These are phyloP conservation scores for Botrytis tulipae DNA, from an alignment of 2,329 filamentous ascomycete genomes.

Conservation along the genomic window DNA sequence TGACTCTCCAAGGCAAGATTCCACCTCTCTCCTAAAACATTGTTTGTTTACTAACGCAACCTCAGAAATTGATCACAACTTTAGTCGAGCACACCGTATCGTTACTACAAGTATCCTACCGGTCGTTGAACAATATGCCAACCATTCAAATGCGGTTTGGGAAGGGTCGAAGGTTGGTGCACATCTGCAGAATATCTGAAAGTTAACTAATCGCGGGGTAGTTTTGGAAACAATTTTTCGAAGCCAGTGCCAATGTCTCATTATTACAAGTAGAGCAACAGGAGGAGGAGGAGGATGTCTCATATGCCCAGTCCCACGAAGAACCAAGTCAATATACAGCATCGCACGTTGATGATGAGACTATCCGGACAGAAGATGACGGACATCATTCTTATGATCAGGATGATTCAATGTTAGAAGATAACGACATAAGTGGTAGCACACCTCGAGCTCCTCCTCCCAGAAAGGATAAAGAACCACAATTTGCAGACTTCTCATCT, in stretches of 20 bases:
- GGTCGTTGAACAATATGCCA: conserved; percentile 90
- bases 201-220: conserved; percentile 42
- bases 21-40: background rate
- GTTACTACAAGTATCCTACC: conserved; percentile 92
- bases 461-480: conserved; percentile 45
- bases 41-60: conserved; percentile 21
- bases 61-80: conserved; percentile 96
- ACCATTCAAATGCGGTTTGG: conserved; percentile 92
- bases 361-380: conserved; percentile 27
- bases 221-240: conserved; percentile 99
- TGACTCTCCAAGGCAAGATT: conserved; percentile 79
- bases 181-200: background rate
- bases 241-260: conserved; percentile 95
- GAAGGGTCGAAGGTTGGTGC: conserved; percentile 80
- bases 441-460: conserved; percentile 61
- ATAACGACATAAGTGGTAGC: conserved; percentile 60
- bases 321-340: conserved; percentile 36
- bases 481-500: conserved; percentile 67
- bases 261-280: conserved; percentile 91
- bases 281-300: conserved; percentile 54
- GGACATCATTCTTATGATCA: conserved; percentile 38
- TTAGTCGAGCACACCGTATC: conserved; percentile 93
- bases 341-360: conserved; percentile 40
- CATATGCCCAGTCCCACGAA: conserved; percentile 39
- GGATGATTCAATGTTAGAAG: conserved; percentile 69